Conservation (phyloP, 2,329 filamentous ascomycete species). For the Aspergillus sp. region DNA sequence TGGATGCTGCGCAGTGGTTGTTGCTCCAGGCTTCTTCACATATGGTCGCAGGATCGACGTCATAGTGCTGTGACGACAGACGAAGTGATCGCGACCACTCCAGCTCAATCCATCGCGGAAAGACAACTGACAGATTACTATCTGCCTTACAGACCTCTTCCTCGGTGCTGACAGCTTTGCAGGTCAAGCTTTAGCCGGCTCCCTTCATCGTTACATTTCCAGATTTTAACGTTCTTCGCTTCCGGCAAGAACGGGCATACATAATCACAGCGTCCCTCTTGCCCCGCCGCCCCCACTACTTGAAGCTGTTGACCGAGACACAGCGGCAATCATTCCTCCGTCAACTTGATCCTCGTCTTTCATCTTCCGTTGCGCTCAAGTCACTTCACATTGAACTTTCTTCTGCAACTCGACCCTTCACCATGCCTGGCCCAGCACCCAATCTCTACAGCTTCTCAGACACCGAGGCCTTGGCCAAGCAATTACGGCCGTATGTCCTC, state of each 20-base stretch:
- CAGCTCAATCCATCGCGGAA: neutral
- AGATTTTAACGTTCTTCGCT: constrained; percentile 11
- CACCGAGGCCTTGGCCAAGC: constrained; percentile 70
- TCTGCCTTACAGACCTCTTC: neutral
- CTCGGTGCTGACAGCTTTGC: neutral
- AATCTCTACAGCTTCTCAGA: constrained; percentile 80
- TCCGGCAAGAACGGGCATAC: constrained; percentile 14
- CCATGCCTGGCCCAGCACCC: constrained; percentile 49
- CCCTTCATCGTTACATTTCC: constrained; percentile 14
- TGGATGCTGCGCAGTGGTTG: neutral
- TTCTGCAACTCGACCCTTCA: constrained; percentile 15
- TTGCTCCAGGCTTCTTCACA: neutral
- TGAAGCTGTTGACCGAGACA: constrained; percentile 21
- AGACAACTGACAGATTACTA: neutral
- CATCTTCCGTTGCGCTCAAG: constrained; percentile 2
- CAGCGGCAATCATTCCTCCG: neutral
- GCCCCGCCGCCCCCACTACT: constrained; percentile 22
- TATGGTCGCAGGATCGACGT: constrained; percentile 2
- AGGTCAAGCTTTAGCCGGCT: neutral
- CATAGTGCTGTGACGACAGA: constrained; percentile 10
- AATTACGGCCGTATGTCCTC: constrained; percentile 81
- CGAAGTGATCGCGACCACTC: neutral
- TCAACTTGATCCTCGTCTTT: neutral
- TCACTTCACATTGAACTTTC: neutral
- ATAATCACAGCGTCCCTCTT: constrained; percentile 12